Evolutionary conservation across 2,329 filamentous ascomycete species (phyloP).

Genomic region (Pseudogymnoascus sp.): DNA sequence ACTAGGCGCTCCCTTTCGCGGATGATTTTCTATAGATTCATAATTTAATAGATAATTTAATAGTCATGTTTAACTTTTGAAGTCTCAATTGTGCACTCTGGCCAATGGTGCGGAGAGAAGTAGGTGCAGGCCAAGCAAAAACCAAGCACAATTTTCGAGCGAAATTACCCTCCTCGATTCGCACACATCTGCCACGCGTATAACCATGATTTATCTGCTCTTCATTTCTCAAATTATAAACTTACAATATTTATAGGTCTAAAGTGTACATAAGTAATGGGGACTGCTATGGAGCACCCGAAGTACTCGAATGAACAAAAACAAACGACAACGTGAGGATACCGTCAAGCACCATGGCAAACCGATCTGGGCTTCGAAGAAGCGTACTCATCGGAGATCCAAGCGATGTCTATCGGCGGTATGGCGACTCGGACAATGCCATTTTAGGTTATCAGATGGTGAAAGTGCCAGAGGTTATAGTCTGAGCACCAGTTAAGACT

Average conservation of each 20-base stretch:
- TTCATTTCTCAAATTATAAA: not conserved
- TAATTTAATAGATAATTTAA: not conserved
- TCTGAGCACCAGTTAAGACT: not conserved
- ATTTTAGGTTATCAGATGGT: not conserved
- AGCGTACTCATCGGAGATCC: not conserved
- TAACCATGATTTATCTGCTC: not conserved
- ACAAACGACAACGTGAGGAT: not conserved
- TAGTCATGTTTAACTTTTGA: not conserved
- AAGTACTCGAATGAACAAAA: no score
- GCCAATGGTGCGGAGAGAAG: not conserved
- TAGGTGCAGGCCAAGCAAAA: not conserved
- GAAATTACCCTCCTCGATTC: not conserved
- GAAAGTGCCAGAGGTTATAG: not conserved
- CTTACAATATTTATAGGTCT: not conserved
- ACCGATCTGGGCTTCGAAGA: not conserved
- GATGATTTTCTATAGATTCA: not conserved
- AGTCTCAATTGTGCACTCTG: not conserved
- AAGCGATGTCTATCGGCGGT: not conserved
- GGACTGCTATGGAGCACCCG: no score
- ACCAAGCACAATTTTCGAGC: not conserved
- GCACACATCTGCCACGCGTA: not conserved
- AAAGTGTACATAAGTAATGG: not conserved
- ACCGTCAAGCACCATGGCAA: not conserved
- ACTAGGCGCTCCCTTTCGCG: not conserved
- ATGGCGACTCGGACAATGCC: not conserved